Evolutionary conservation across 805 yeast species (phyloP).

Genomic region (Pichia paraexigua): DNA sequence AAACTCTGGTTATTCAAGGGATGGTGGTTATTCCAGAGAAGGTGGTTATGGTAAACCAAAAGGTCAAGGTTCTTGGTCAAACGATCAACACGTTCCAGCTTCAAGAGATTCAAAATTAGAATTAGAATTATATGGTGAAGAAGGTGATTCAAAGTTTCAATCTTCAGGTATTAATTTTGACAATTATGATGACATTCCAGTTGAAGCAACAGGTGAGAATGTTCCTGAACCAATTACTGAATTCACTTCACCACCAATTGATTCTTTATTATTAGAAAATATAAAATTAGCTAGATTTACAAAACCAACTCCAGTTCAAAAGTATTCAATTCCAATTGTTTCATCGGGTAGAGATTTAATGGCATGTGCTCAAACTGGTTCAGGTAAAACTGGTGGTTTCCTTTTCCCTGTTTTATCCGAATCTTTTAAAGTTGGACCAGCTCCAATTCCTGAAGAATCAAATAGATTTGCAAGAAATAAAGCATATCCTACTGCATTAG

Average conservation of each 20-base stretch:
- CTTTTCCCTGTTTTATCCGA: constrained; percentile 94
- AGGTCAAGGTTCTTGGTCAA: constrained; percentile 75
- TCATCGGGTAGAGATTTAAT: constrained; percentile 68
- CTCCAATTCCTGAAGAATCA: constrained; percentile 41
- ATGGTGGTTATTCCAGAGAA: constrained; percentile 24
- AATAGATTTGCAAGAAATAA: constrained; percentile 52
- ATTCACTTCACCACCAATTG: constrained; percentile 91
- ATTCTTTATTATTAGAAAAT: constrained; percentile 75
- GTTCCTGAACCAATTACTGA: constrained; percentile 89
- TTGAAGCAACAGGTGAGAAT: constrained; percentile 91
- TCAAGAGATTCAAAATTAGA: constrained; percentile 63
- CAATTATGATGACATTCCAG: constrained; percentile 97
- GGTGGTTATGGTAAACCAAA: constrained; percentile 23
- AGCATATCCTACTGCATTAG: constrained; percentile 90
- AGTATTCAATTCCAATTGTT: constrained; percentile 77
- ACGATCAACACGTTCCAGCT: constrained; percentile 86
- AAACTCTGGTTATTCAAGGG: constrained; percentile 18
- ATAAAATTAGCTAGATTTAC: constrained; percentile 83
- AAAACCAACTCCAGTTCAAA: constrained; percentile 95
- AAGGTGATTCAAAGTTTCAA: constrained; percentile 68
- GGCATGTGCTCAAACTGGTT: constrained; percentile 98
- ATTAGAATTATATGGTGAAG: constrained; percentile 73
- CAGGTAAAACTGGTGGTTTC: constrained; percentile 99
- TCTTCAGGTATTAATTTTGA: constrained; percentile 98
- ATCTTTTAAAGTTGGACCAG: constrained; percentile 84